These are phyloP conservation scores for Phytophthora lateralis DNA, from an alignment of 352 stramenopile genomes.

Conservation along the genomic window DNA sequence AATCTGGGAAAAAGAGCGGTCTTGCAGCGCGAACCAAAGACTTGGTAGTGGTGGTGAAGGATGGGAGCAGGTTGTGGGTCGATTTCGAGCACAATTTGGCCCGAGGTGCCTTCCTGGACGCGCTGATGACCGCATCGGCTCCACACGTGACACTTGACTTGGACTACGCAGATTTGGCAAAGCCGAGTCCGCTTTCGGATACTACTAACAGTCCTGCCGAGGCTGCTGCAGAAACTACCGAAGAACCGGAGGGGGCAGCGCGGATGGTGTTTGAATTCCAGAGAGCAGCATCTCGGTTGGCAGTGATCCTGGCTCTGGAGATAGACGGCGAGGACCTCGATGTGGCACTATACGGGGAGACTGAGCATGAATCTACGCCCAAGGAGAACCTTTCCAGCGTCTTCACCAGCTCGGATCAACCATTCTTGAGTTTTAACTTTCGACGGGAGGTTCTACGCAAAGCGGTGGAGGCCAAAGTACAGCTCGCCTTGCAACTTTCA, in stretches of 20 bases:
- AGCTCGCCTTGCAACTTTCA: slow-evolving; percentile 47
- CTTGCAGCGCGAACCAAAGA: slow-evolving; percentile 48
- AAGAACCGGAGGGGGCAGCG: slow-evolving; percentile 5
- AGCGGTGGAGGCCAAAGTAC: slow-evolving; percentile 43
- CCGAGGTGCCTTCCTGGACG: slow-evolving; percentile 51
- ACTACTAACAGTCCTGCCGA: background rate
- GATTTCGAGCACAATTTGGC: slow-evolving; percentile 63
- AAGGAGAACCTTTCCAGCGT: slow-evolving; percentile 14
- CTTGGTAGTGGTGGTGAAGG: slow-evolving; percentile 34
- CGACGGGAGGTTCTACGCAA: slow-evolving; percentile 44
- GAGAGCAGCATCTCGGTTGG: slow-evolving; percentile 32
- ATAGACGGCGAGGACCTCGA: slow-evolving; percentile 35
- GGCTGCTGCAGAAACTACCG: background rate
- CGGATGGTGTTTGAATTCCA: slow-evolving; percentile 43
- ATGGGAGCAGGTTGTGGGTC: slow-evolving; percentile 38
- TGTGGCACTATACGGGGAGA: slow-evolving; percentile 34
- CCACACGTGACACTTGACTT: slow-evolving; percentile 36
- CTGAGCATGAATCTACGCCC: slow-evolving; percentile 15
- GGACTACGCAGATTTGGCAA: slow-evolving; percentile 47
- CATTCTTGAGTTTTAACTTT: slow-evolving; percentile 32
- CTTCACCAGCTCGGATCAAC: slow-evolving; percentile 24
- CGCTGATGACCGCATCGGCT: slow-evolving; percentile 30
- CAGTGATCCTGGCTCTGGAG: slow-evolving; percentile 34
- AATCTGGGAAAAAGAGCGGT: slow-evolving; percentile 12
- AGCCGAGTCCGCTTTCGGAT: slow-evolving; percentile 13